These are phyloP conservation scores for Kalanchoe fedtschenkoi DNA, from an alignment of 164 flowering plant species.

Conservation along the genomic window DNA sequence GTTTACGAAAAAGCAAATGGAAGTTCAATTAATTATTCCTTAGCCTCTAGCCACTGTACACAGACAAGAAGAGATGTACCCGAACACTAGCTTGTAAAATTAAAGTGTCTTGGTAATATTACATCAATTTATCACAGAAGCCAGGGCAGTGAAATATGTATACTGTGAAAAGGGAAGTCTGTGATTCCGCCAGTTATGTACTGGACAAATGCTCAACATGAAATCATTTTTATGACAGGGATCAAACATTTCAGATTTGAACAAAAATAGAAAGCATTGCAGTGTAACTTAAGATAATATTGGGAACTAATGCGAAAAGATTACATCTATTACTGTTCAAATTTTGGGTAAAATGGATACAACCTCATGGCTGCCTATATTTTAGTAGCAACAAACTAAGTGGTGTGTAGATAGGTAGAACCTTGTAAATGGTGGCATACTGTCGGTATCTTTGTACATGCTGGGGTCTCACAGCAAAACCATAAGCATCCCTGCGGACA, in stretches of 20 bases:
- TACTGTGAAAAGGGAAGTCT: too few relatives aligned
- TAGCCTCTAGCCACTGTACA: too few relatives aligned
- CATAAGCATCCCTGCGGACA: constrained; percentile 61
- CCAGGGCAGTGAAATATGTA: too few relatives aligned
- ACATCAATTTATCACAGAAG: background rate
- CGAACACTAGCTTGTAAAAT: background rate
- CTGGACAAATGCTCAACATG: too few relatives aligned
- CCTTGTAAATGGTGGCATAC: constrained; percentile 68
- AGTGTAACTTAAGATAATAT: background rate
- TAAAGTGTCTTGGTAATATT: background rate
- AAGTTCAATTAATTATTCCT: too few relatives aligned
- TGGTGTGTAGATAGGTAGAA: too few relatives aligned
- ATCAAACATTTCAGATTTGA: too few relatives aligned
- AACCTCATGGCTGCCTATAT: too few relatives aligned
- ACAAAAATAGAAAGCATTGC: background rate
- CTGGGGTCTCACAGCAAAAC: constrained; percentile 68
- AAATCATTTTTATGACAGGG: too few relatives aligned
- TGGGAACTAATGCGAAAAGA: background rate
- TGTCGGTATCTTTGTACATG: constrained; percentile 59
- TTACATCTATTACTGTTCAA: background rate
- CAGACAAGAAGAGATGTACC: background rate
- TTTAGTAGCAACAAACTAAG: too few relatives aligned
- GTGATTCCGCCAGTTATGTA: too few relatives aligned
- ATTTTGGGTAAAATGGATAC: background rate
- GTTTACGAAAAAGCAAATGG: too few relatives aligned